Base-by-base conservation (phyloP, 1,284 basidiomycete genomes). In the Austroboletus niveus region DNA sequence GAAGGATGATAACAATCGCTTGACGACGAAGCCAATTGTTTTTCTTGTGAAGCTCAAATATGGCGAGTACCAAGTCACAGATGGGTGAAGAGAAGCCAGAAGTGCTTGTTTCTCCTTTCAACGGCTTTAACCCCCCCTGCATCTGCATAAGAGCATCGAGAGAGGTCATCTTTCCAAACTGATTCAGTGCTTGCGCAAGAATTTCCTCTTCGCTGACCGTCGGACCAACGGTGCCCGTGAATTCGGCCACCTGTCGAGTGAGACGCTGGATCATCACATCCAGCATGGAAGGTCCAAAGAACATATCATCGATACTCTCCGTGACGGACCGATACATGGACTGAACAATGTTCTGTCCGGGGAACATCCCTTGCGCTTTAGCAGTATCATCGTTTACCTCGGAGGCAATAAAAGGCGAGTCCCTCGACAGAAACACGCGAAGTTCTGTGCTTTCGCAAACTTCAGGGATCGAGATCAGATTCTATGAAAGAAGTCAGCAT, bases 1-100 rank as follows among this genome's bases (percentile, higher is more conserved):
- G 96, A 44, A 98, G 73, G 54, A 98, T 93, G 51, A 98, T 92
- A 12, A 98, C 90, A 58, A 98, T 93, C 2, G 96, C 95, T 69
- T 98, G 95, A n/a, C 93, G 79, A 47, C 95, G 78, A 31, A 98
- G 75, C 96, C 96, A 99, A 59, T 95, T 95, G 63, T 95, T 92
- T 69, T 92, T 89, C 75, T 93, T 92, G 70, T 97, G 88, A 24
- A 98, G 81, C 69, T 98, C 94, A 59, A 98, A 98, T 8, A 98
- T 78, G 22, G 94, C 92, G 48, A 98, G 79, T 36, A 98, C 79
- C 29, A 98, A 75, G 64, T 98, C 94, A 63, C 94, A 97, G 50
- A 99, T 97, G 0, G 96, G 94, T 1, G 87, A 87, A 1, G 93
- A 94, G 69, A 98, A 98, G 3, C 81, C 82, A 5, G 88, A 91